Evolutionary conservation across 306 rosid species (phyloP), one percentile per base, ranked within the genome.

Genomic region (Trifolium fragiferum): DNA sequence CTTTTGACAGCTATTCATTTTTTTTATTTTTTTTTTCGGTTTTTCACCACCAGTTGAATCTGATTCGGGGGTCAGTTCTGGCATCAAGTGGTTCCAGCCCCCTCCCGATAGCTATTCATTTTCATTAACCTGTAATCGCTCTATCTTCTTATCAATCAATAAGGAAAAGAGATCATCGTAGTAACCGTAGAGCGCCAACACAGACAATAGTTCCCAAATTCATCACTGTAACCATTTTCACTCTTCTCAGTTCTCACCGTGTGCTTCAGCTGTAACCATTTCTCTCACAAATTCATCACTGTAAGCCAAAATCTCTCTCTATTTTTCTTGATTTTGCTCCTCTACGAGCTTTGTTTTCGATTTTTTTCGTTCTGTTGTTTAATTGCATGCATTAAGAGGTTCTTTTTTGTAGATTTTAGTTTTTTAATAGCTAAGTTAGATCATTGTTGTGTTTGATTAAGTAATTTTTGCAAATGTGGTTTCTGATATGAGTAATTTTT

Each of bases 371-470:
- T 46, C 25, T n/a, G 11, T 21, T 69, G 69, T 21, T 1, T 12
- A 23, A 57, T 21, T 57, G 63, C 57, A 38, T 64, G 69, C 10
- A 10, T 10, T 20, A 54, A 2, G 15, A 9, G 27, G n/a, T n/a
- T n/a, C n/a, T n/a, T n/a, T 0, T 38, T 35, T 16, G 3, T 16
- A 18, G 44, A 62, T 16, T 62, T 33, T 37, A 18, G 25, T 37
- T 19, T 23, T 37, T 64, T 18, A 18, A 25, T 10, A 37, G 63
- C 35, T 57, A 21, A 5, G 32, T 16, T 64, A 37, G 30, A 16
- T 47, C 18, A 8, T 58, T 67, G 0, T 49, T 80, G 41, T 27
- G 67, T 61, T 15, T 10, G 73, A 74, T 80, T 47, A 1, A 20
- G 55, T 57, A 41, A 73, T 6, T 73, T 50, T 43, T 25, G 58